Percentiles rank a stretch among this genome's conserved stretches.
Evolutionary conservation across 441 rosid genomes (phyloP).

Genomic region (Raphanus hybrid): DNA sequence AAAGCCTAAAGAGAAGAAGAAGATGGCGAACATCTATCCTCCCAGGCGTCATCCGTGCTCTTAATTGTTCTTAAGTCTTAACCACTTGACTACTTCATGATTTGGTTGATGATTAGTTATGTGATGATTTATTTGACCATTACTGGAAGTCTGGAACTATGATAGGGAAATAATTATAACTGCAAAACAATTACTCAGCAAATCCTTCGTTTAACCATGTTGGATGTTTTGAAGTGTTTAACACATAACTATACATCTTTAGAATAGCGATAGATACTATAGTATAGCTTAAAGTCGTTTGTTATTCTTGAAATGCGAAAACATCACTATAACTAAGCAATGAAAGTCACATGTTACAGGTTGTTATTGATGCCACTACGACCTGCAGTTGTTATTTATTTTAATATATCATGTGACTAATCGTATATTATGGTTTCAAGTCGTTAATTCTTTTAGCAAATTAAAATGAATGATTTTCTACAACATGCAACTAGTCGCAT

Average conservation of each 20-base stretch:
- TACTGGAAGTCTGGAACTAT: neutral
- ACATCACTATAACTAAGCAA: neutral
- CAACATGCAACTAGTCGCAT: too few relatives aligned
- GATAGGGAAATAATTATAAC: neutral
- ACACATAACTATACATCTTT: neutral
- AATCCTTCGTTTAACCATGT: neutral
- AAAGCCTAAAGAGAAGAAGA: neutral
- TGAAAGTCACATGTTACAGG: too few relatives aligned
- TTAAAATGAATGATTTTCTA: too few relatives aligned
- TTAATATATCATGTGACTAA: too few relatives aligned
- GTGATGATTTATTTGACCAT: constrained; percentile 9
- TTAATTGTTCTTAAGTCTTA: constrained; percentile 19
- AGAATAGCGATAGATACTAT: neutral
- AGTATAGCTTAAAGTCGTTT: neutral
- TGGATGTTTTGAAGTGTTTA: neutral
- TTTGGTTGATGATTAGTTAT: neutral
- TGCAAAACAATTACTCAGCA: neutral
- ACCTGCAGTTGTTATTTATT: too few relatives aligned
- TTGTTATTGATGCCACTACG: too few relatives aligned
- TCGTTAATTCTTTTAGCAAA: too few relatives aligned
- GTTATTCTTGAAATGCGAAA: neutral
- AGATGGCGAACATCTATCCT: constrained; percentile 6
- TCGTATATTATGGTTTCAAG: too few relatives aligned
- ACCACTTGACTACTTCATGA: constrained; percentile 25
- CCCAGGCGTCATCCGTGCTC: constrained; percentile 23